Evolutionary conservation across 2,329 filamentous ascomycete species (phyloP).

Genomic region (Helotiales sp.): DNA sequence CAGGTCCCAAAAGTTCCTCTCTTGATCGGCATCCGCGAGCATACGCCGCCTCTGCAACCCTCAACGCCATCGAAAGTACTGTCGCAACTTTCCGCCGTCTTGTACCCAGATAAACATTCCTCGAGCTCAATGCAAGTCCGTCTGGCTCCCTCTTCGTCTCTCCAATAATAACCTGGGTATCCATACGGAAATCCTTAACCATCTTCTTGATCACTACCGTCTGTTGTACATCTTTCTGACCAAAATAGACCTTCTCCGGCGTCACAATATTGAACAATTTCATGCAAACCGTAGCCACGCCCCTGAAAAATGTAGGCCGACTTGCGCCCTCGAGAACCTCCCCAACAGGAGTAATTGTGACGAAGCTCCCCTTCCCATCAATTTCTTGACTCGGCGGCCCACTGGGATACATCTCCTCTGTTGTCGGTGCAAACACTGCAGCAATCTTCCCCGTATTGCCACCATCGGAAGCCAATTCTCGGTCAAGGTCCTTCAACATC

Average conservation of each 20-base stretch:
- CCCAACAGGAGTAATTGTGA: slow-evolving; percentile 85
- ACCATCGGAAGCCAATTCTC: slow-evolving; percentile 68
- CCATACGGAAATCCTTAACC: slow-evolving; percentile 85
- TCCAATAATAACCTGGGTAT: slow-evolving; percentile 74
- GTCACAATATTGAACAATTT: slow-evolving; percentile 86
- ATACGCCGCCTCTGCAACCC: slow-evolving; percentile 72
- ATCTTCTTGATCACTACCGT: slow-evolving; percentile 87
- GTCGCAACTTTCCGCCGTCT: slow-evolving; percentile 74
- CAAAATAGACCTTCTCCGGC: slow-evolving; percentile 85
- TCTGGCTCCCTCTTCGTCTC: slow-evolving; percentile 78
- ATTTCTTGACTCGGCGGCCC: slow-evolving; percentile 72
- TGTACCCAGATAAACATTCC: slow-evolving; percentile 89
- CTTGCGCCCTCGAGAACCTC: slow-evolving; percentile 82
- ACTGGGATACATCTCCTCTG: slow-evolving; percentile 84
- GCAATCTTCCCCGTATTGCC: slow-evolving; percentile 68
- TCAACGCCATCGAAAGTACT: slow-evolving; percentile 72
- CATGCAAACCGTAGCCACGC: slow-evolving; percentile 95
- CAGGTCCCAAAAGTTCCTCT: slow-evolving; percentile 72
- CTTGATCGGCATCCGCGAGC: slow-evolving; percentile 56
- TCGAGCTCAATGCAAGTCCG: slow-evolving; percentile 87
- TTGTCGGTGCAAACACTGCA: slow-evolving; percentile 86
- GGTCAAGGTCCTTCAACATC: slow-evolving; percentile 70
- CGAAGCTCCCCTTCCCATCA: slow-evolving; percentile 82
- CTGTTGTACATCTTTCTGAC: slow-evolving; percentile 97
- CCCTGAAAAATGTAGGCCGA: slow-evolving; percentile 92